Evolutionary conservation across 441 rosid genomes (phyloP).

Genomic region (Corymbia citriodora): DNA sequence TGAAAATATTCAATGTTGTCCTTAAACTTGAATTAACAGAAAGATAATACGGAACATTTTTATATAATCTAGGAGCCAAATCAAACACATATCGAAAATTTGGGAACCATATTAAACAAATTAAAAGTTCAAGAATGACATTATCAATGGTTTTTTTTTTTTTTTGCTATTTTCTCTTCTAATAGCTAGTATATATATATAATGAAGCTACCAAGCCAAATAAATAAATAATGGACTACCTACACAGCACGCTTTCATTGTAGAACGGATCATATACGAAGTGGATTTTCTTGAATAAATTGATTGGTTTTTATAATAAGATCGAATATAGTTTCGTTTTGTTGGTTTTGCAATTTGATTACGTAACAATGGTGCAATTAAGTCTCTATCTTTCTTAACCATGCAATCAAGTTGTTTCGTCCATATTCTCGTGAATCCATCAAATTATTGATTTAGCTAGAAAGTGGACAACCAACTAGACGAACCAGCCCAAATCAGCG

Average conservation of each 20-base stretch:
- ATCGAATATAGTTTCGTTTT: background rate
- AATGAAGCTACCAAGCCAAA: background rate
- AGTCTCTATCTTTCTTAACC: background rate
- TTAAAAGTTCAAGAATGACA: fast-evolving
- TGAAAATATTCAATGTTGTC: no score
- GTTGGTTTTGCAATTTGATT: background rate
- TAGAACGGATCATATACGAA: background rate
- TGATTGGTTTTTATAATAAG: background rate
- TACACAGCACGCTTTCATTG: background rate
- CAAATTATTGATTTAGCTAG: background rate
- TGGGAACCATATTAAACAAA: fast-evolving
- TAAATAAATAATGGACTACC: background rate
- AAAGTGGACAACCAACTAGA: background rate
- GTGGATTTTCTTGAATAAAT: background rate
- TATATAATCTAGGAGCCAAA: no score
- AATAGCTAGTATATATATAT: background rate
- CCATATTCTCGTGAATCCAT: background rate
- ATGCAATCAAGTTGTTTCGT: background rate
- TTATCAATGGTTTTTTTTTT: no score
- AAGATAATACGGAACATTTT: no score
- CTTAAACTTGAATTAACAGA: no score
- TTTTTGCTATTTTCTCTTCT: no score
- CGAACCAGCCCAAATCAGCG: no score
- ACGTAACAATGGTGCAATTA: background rate
- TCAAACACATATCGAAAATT: no score